Conservation (phyloP, 169 alveolate genomes). For the Besnoitia besnoiti region DNA sequence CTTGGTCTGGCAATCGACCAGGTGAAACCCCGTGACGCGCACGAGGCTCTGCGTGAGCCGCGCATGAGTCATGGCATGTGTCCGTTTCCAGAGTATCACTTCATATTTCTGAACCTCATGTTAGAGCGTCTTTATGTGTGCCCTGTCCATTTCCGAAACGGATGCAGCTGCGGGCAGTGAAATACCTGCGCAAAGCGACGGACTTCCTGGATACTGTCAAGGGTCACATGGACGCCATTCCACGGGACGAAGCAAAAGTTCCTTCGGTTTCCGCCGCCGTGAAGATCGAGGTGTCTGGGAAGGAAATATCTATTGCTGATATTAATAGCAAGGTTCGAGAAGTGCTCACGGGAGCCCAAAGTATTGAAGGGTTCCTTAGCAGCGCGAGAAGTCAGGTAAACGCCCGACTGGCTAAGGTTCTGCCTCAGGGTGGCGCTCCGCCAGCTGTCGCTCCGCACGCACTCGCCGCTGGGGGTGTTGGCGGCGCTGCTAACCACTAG, state of each 20-base stretch:
- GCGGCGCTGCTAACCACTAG: background rate
- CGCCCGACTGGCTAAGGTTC: background rate
- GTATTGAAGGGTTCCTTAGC: background rate
- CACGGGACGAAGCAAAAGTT: background rate
- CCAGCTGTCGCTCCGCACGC: background rate
- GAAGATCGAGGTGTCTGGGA: background rate
- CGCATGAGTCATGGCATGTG: no score
- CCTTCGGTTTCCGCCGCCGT: constrained; percentile 12
- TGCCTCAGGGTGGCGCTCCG: background rate
- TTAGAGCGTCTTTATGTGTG: no score
- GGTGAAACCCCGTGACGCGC: background rate
- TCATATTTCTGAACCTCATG: no score
- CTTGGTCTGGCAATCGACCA: no score
- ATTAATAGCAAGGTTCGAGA: background rate
- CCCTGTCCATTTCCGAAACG: no score
- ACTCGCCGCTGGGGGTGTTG: background rate
- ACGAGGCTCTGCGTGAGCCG: background rate
- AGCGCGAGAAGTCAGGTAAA: constrained; percentile 7
- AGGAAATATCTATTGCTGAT: background rate
- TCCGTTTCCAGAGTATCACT: no score
- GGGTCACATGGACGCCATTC: constrained; percentile 20
- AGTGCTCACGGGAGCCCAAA: background rate
- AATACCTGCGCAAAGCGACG: constrained; percentile 11
- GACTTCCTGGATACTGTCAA: background rate
- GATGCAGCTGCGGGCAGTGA: background rate